A percentile compares a stretch with the other conserved stretches of the same genome.
phyloP scores from a whole-genome alignment of 192 early-diverging fungal genomes.

The Anaeromyces robustus region DNA sequence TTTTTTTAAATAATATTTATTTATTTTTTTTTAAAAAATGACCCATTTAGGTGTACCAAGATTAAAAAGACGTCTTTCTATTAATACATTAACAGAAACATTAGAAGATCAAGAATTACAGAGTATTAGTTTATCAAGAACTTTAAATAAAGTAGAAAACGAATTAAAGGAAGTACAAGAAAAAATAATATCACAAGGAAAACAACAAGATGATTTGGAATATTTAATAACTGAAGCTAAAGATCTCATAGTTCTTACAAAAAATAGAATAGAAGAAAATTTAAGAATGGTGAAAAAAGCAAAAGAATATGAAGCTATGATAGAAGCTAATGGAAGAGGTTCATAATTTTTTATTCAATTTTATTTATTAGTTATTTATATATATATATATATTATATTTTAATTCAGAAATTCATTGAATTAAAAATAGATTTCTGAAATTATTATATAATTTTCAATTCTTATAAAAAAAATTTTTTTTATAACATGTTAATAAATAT shows the following conservation, averaged over 20 bases:
- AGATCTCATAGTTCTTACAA: neutral
- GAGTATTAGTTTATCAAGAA: neutral
- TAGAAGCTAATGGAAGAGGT: neutral
- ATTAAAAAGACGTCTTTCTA: neutral
- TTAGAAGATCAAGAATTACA: neutral
- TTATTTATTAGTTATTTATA: no score
- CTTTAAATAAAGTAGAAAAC: neutral
- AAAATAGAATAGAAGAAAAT: neutral
- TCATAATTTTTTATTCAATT: no score
- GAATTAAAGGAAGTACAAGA: neutral
- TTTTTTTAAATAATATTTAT: no score
- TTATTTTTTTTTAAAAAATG: no score
- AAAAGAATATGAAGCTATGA: neutral
- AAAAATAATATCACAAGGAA: neutral
- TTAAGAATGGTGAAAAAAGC: neutral
- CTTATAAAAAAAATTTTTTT: no score
- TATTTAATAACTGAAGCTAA: neutral
- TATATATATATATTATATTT: no score
- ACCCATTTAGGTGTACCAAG: neutral
- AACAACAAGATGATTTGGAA: neutral
- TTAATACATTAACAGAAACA: neutral
- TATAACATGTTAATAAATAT: no score
- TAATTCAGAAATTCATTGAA: no score
- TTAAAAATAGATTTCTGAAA: no score
- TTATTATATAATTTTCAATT: no score